phyloP scores from a whole-genome alignment of 352 stramenopile genomes.

The Pythium brachiatum region DNA sequence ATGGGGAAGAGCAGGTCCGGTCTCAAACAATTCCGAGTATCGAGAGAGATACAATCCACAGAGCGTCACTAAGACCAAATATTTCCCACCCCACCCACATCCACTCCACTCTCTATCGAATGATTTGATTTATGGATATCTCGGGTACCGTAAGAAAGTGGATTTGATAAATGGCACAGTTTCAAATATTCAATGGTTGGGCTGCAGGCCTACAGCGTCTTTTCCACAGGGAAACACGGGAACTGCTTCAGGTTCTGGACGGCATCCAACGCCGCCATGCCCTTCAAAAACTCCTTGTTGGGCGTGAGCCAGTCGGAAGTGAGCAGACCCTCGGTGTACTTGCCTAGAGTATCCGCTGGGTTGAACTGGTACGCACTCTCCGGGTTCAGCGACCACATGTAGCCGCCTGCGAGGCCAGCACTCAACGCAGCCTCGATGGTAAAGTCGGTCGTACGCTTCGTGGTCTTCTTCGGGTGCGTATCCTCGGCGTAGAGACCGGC shows the following conservation, averaged over 20 bases:
- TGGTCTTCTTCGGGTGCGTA: slow-evolving; percentile 61
- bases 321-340: slow-evolving; percentile 67
- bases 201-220: no score
- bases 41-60: no score
- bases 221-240: slow-evolving; percentile 50
- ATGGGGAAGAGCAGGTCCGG: no score
- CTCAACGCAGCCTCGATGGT: slow-evolving; percentile 57
- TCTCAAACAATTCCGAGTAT: no score
- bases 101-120: no score
- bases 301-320: slow-evolving; percentile 67
- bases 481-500: slow-evolving; percentile 69
- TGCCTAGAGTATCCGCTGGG: slow-evolving; percentile 43
- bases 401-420: slow-evolving; percentile 55
- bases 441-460: slow-evolving; percentile 66
- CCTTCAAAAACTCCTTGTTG: slow-evolving; percentile 61
- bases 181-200: no score
- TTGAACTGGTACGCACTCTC: slow-evolving; percentile 80
- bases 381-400: slow-evolving; percentile 84
- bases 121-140: no score
- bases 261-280: slow-evolving; percentile 57
- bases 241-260: slow-evolving; percentile 58
- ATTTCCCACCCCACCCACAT: no score
- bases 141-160: no score
- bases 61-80: no score
- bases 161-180: no score